phyloP scores from a whole-genome alignment of 257 asterid species.

The Solanum pimpinellifolium region DNA sequence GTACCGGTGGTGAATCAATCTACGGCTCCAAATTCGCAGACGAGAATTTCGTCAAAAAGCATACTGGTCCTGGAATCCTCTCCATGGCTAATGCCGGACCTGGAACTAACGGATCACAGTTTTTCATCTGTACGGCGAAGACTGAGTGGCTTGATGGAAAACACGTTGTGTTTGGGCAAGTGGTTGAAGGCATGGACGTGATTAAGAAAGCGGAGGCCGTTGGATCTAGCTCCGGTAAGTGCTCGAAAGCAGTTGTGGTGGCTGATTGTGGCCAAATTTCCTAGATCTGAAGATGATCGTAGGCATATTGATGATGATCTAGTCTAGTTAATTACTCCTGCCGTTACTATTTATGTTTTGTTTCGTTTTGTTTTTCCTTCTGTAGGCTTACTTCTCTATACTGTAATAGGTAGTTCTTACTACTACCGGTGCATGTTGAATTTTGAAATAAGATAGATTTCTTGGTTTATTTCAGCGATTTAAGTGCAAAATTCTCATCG shows the following conservation, averaged over 20 bases:
- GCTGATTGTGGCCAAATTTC: slow-evolving; percentile 51
- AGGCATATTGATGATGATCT: neutral
- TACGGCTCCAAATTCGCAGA: slow-evolving; percentile 52
- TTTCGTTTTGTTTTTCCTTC: neutral
- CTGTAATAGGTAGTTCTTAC: neutral
- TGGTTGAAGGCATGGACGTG: slow-evolving; percentile 47
- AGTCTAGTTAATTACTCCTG: neutral
- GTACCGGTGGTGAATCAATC: slow-evolving; percentile 75
- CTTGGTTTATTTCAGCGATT: neutral
- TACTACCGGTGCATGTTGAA: neutral
- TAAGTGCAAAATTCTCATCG: neutral
- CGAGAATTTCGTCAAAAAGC: slow-evolving; percentile 54
- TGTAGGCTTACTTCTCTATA: neutral
- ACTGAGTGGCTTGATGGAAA: slow-evolving; percentile 64
- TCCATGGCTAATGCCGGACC: slow-evolving; percentile 76
- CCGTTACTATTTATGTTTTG: neutral
- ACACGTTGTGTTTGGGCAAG: slow-evolving; percentile 63
- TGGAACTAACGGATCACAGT: slow-evolving; percentile 59
- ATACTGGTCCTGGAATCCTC: slow-evolving; percentile 52
- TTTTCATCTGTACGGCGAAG: slow-evolving; percentile 47
- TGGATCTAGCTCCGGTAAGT: slow-evolving; percentile 29
- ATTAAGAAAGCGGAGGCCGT: slow-evolving; percentile 40
- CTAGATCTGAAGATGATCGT: slow-evolving; percentile 4
- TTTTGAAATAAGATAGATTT: neutral
- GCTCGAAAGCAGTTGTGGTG: slow-evolving; percentile 31